Conservation (phyloP, 2,329 filamentous ascomycete genomes). For the Plectosphaerella plurivora region DNA sequence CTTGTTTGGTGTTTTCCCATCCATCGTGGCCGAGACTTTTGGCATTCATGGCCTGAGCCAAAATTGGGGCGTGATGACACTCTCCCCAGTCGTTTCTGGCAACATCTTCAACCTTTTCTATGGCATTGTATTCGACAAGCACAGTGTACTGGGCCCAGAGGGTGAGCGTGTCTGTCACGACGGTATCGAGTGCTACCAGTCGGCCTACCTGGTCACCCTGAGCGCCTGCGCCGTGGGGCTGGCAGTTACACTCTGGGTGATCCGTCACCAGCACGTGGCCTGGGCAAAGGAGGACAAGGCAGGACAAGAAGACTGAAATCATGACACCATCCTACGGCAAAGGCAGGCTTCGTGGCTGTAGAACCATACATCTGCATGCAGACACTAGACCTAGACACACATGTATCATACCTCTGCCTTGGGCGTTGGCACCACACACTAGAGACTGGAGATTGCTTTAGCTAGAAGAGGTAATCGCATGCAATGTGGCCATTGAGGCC, state of each 20-base stretch:
- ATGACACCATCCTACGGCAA: neutral
- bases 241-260: conserved; percentile 65
- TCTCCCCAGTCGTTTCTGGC: conserved; percentile 80
- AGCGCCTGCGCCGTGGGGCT: conserved; percentile 66
- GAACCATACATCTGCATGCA: too few species aligned
- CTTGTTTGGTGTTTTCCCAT: conserved; percentile 90
- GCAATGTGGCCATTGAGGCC: too few species aligned
- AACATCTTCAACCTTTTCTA: conserved; percentile 94
- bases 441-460: too few species aligned
- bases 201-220: conserved; percentile 77
- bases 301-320: conserved; percentile 29
- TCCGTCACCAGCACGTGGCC: conserved; percentile 50
- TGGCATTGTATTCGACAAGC: conserved; percentile 75
- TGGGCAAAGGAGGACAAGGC: conserved; percentile 29
- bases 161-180: conserved; percentile 73
- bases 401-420: too few species aligned
- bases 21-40: conserved; percentile 84
- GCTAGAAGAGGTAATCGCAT: too few species aligned
- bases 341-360: too few species aligned
- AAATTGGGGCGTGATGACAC: conserved; percentile 95
- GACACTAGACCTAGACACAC: too few species aligned
- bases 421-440: too few species aligned
- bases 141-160: conserved; percentile 63
- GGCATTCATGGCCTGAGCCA: conserved; percentile 84
- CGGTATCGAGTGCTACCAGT: conserved; percentile 74